Base-by-base conservation (phyloP, 805 yeast species). In the Candida morakotiae region DNA sequence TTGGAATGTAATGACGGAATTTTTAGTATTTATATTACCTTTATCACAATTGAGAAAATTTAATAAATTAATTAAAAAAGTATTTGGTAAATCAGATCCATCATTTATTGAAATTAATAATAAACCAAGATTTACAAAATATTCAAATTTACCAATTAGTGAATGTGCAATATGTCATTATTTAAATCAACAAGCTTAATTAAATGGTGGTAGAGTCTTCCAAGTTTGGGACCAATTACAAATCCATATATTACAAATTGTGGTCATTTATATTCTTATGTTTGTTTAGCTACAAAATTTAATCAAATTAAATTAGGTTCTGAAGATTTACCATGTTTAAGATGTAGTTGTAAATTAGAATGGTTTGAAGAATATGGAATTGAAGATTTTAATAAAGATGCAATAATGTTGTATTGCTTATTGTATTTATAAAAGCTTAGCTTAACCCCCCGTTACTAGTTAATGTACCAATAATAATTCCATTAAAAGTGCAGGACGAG, bases 1-100 rank as follows among this genome's bases (percentile, higher is more conserved):
- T 2, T 87, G 96, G 96, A 85, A 84, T 52, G 88, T 89, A 7
- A 71, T 87, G 63, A 81, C 94, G 0, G 95, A 87, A 58, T 84
- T 87, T 52, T 64, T 87, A 34, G 75, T 83, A 9, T 86, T 84
- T 53, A 75, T 79, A 8, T 60, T 86, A 23, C 94, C 95, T 0
- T 64, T 83, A 38, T 56, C 86, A 41, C 80, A 81, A 43, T 39
- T 62, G 40, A 48, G 55, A 28, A 58, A 64, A 47, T 45, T 62
- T 28, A 48, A 55, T 16, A 55, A 55, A 28, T 36, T 53, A 49
- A 45, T 58, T n/a, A 45, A 37, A 10, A 51, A 44, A 29, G 30
- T 52, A 13, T 39, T 52, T 18, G 37, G 39, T 5, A 8, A 14
- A 17, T 22, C 34, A 4, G 22, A 31, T 9, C n/a, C n/a, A n/a